These are phyloP conservation scores for Triticum timopheevii DNA, from an alignment of 176 grass and related monocot species.

Conservation along the genomic window DNA sequence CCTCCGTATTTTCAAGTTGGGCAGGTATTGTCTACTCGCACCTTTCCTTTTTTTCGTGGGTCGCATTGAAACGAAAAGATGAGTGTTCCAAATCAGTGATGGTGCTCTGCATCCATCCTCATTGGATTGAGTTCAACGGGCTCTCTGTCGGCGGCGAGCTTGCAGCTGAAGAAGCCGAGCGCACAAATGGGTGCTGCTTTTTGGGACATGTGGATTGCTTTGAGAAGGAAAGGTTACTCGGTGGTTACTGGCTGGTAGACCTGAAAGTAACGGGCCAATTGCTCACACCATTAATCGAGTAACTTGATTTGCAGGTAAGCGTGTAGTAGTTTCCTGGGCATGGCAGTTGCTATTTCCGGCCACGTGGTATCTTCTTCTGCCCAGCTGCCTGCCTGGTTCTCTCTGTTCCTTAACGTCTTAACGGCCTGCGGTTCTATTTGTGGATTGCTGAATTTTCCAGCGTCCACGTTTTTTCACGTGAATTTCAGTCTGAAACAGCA, in stretches of 20 bases:
- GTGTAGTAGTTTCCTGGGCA: background rate
- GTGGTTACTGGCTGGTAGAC: conserved; percentile 28
- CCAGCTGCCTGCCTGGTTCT: background rate
- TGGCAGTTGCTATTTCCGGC: background rate
- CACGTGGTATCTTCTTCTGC: background rate
- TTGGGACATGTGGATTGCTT: conserved; percentile 31
- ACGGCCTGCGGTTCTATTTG: background rate
- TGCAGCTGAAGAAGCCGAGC: conserved; percentile 50
- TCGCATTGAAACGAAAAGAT: conserved; percentile 28
- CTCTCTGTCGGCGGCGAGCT: conserved; percentile 21
- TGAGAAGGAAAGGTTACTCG: conserved; percentile 39
- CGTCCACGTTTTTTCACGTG: background rate
- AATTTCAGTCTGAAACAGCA: background rate
- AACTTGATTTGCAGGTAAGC: background rate
- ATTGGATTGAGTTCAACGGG: conserved; percentile 14
- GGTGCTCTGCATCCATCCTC: conserved; percentile 67
- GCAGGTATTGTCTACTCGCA: conserved; percentile 24
- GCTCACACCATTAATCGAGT: conserved; percentile 13
- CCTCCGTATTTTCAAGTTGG: conserved; percentile 2
- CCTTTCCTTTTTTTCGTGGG: conserved; percentile 8
- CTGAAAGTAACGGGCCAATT: conserved; percentile 37
- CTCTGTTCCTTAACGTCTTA: background rate
- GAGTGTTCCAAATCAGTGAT: conserved; percentile 54
- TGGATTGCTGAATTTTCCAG: background rate
- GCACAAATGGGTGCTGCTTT: conserved; percentile 26